Evolutionary conservation across 345 rosid genomes (phyloP), one percentile per base, ranked within the genome.

Genomic region (Ceriops decandra): DNA sequence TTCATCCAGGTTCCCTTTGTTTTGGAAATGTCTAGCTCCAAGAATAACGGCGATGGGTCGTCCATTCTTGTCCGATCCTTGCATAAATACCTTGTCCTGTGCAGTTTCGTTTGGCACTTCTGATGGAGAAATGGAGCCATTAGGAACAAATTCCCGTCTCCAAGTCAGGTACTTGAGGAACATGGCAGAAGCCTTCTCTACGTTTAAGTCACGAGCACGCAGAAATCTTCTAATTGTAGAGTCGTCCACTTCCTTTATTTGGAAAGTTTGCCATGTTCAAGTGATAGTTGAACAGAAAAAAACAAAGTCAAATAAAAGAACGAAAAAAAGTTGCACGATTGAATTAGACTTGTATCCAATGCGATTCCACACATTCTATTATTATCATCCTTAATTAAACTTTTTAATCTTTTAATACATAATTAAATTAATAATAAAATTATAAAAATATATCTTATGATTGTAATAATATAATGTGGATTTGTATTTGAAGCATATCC

Each of bases 81-180:
- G 89, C 60, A 76, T 16, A 64, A 83, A 85, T 80, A 77, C 35
- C 68, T 83, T 85, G 67, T 83, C 77, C 70, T 83, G 89, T 7
- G 69, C 68, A 33, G 77, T 76, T 27, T 85, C 81, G 9, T 68
- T 71, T 4, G 67, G 35, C 21, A 74, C 26, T 20, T 85, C 66
- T 5, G 71, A 64, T 2, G 65, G 51, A 67, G 84, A 79, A 67
- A 81, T 60, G 9, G 38, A 71, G 7, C 80, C 84, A n/a, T 77
- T 73, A 7, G 84, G 85, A 42, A 79, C 70, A 62, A 83, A 83
- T 24, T 30, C 36, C 10, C 33, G 60, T 58, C 81, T 83, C 89
- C 86, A 85, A 35, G 77, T 81, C 59, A 75, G 67, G 80, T 75
- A 79, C 70, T 74, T 81, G 11, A 79, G 68, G 35, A 81, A 72